Base-by-base conservation (phyloP, 2,329 filamentous ascomycete species). In the Ciborinia camelliae region DNA sequence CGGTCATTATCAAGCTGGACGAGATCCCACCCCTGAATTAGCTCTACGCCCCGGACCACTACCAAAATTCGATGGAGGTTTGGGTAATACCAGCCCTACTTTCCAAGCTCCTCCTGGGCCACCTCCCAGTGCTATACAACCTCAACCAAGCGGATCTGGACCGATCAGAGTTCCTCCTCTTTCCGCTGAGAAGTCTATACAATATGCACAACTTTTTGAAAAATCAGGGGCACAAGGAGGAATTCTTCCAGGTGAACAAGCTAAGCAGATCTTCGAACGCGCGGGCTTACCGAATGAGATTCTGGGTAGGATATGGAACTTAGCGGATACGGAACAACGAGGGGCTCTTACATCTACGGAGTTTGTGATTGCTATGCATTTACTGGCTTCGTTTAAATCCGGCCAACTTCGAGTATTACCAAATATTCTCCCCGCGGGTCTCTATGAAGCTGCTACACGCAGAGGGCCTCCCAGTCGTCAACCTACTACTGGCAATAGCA, bases 361-460 rank as follows among this genome's bases (percentile, higher is more conserved):
- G 73, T 99, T 99, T 76, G 90, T 97, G 74, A 96, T 99, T 73
- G 95, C 95, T 53, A 99, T 99, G 95, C 95, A 99, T 77, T 81
- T 99, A 67, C 83, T 99, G 68, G 94, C 92, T 18, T 97, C 92
- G 15, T 92, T 91, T 79, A 97, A 96, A 81, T 90, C 88, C 15
- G 90, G 92, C 28, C 83, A 87, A 37, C 84, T 99, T 76, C 88
- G 91, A 68, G 87, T 85, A 26, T 82, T 98, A 64, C 95, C 95
- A 1, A 89, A 81, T 67, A 86, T 90, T 32, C 84, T 99, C 2
- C 95, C 95, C 7, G 87, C 91, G 15, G 90, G 89, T 14, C 81
- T 99, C 6, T 97, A 96, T 74, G 95, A 99, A 74, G 94, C 93
- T 53, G 95, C 95, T 10, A 87, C 90, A 57, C 85, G 92, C 68